A percentile compares a stretch with the other conserved stretches of the same genome.
Conservation (phyloP, 108 stramenopile genomes). For the Cyclotella baltica region DNA sequence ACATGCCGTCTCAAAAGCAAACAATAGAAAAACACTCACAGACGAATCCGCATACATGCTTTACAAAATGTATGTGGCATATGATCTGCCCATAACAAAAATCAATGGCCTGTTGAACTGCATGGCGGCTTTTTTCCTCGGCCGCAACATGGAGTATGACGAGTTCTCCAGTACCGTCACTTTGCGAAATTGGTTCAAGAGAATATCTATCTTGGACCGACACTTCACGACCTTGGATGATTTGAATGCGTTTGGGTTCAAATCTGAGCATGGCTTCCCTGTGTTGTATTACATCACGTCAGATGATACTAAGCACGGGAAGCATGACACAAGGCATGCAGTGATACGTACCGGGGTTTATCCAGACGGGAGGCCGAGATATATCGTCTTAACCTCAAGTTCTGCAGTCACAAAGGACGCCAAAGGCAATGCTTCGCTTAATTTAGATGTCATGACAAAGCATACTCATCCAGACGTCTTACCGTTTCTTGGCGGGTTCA, state of each 20-base stretch:
- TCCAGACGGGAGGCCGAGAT: constrained; percentile 9
- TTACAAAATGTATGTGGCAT: neutral
- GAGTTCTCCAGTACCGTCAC: constrained; percentile 13
- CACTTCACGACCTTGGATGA: neutral
- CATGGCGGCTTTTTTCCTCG: neutral
- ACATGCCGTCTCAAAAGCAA: constrained; percentile 1
- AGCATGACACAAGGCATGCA: constrained; percentile 2
- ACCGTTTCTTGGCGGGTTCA: neutral
- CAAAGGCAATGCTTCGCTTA: constrained; percentile 1
- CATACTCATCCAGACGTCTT: neutral
- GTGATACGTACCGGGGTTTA: neutral
- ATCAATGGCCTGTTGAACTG: constrained; percentile 10
- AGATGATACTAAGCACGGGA: constrained; percentile 12
- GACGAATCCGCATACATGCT: neutral
- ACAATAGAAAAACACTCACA: neutral
- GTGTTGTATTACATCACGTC: constrained; percentile 1
- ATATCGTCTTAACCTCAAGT: neutral
- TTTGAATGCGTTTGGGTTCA: neutral
- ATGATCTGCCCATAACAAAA: neutral
- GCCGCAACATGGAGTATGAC: neutral
- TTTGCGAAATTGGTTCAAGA: neutral
- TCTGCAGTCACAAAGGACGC: constrained; percentile 3
- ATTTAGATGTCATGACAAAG: constrained; percentile 5
- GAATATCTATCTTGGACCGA: neutral
- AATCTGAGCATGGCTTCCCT: constrained; percentile 3